Base-by-base conservation (phyloP, 1,139 yeast genomes). In the Torulaspora globosa region DNA sequence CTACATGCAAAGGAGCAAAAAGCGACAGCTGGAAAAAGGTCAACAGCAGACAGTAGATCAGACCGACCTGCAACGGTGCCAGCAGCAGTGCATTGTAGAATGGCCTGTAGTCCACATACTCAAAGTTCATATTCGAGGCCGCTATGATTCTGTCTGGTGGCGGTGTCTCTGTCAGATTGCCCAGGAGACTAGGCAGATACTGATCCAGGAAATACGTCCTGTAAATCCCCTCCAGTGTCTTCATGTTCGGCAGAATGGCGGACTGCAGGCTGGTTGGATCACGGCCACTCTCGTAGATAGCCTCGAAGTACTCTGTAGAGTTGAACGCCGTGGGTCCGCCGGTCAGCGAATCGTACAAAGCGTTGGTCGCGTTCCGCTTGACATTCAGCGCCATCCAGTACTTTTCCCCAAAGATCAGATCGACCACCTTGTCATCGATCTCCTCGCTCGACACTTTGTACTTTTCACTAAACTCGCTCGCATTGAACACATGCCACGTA, bases 61-160 rank as follows among this genome's bases (percentile, higher is more conserved):
- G 71, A 41, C 95, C 95, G 53, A 85, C 82, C 62, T 83, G 87
- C 5, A 79, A 65, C 1, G 90, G 87, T 1, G 87, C 88, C 16
- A 74, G 56, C 19, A 81, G 60, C 2, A 76, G 79, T 2, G 77
- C 69, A 53, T 78, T 70, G 1, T 66, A 65, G 48, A 67, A 72
- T 1, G 87, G 85, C 21, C 74, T 70, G 42, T 71, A 64, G 62
- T 84, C 90, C 8, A 58, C 48, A 41, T 58, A 66, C 2, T 55
- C 38, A 51, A 80, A 73, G 18, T 42, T 39, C 44, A 58, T 41
- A 24, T 46, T 36, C 3, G 60, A 58, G 10, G 59, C 59, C 1
- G 54, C 53, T 2, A 78, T 63, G 3, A 78, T 70, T 3, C 68
- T 57, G 3, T 73, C 42, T 21, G 41, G 29, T 16, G 34, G 7